Conservation (phyloP, 2,329 filamentous ascomycete genomes). For the Pseudogymnoascus sp. region DNA sequence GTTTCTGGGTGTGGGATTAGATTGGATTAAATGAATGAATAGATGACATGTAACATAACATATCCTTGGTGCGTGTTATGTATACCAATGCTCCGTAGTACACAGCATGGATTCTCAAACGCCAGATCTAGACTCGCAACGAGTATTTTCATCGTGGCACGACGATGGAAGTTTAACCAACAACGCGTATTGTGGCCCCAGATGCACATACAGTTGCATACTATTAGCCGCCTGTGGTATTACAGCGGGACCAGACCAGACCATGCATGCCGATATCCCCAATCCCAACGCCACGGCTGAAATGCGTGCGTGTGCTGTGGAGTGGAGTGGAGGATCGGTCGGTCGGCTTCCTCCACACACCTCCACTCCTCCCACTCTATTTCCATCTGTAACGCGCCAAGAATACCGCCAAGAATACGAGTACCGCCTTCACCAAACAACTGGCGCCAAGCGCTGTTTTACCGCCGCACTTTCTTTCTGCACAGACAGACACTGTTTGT, state of each 20-base stretch:
- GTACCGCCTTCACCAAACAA: background rate
- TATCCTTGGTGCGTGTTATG: too few relatives aligned
- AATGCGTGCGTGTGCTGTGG: too few relatives aligned
- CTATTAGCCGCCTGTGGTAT: background rate
- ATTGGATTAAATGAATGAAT: background rate
- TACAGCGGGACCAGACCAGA: background rate
- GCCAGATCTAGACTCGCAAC: background rate
- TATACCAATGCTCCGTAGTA: background rate
- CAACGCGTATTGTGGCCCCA: background rate
- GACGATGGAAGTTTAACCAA: background rate
- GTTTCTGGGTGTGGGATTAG: too few relatives aligned
- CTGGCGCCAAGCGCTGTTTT: background rate
- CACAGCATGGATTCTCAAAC: background rate
- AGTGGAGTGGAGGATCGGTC: too few relatives aligned
- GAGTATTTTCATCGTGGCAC: background rate
- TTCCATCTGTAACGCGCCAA: conserved; percentile 6
- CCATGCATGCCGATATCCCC: background rate
- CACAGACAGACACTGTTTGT: background rate
- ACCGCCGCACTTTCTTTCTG: background rate
- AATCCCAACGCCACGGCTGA: background rate
- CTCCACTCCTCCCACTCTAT: conserved; percentile 3
- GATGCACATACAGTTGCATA: too few relatives aligned
- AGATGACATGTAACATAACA: background rate
- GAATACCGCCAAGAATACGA: background rate
- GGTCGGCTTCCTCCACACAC: background rate